phyloP scores from a whole-genome alignment of 2,329 filamentous ascomycete species.

The Ascochyta koolunga region DNA sequence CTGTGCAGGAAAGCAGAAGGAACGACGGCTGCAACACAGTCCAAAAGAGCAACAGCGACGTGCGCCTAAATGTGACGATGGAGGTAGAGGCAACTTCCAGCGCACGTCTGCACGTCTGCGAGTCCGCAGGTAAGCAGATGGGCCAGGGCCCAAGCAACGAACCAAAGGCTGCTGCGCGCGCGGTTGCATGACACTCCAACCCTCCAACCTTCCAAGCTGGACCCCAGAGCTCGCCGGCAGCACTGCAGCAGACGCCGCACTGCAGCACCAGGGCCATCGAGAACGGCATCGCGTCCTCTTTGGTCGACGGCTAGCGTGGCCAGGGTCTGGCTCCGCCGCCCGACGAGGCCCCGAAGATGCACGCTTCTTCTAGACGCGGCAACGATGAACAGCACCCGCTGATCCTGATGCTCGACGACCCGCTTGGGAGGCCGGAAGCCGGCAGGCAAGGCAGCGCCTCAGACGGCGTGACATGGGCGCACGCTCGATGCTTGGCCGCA shows the following conservation, averaged over 20 bases:
- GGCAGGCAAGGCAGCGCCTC: slow-evolving; percentile 17
- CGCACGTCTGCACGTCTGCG: slow-evolving; percentile 25
- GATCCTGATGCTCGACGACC: slow-evolving; percentile 21
- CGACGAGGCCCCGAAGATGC: slow-evolving; percentile 18
- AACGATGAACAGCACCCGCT: slow-evolving; percentile 20
- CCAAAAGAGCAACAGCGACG: slow-evolving; percentile 3
- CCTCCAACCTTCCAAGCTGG: slow-evolving; percentile 30
- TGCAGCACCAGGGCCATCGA: slow-evolving; percentile 28
- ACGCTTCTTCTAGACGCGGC: slow-evolving; percentile 20
- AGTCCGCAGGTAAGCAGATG: slow-evolving; percentile 19
- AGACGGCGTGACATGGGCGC: slow-evolving; percentile 4
- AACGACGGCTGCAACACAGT: neutral
- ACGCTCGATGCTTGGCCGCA: slow-evolving; percentile 18
- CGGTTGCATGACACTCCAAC: slow-evolving; percentile 40
- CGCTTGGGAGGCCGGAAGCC: slow-evolving; percentile 19
- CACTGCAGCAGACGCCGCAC: slow-evolving; percentile 22
- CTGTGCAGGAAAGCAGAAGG: neutral
- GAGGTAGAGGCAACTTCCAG: slow-evolving; percentile 20
- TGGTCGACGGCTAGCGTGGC: slow-evolving; percentile 22
- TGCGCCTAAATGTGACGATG: slow-evolving; percentile 13
- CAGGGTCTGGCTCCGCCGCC: slow-evolving; percentile 24
- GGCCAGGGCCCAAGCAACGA: slow-evolving; percentile 30
- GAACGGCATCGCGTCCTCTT: slow-evolving; percentile 27
- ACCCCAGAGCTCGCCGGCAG: slow-evolving; percentile 22
- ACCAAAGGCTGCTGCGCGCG: slow-evolving; percentile 30